Evolutionary conservation across 2,329 filamentous ascomycete species (phyloP).

Genomic region (Penicillium sp.): DNA sequence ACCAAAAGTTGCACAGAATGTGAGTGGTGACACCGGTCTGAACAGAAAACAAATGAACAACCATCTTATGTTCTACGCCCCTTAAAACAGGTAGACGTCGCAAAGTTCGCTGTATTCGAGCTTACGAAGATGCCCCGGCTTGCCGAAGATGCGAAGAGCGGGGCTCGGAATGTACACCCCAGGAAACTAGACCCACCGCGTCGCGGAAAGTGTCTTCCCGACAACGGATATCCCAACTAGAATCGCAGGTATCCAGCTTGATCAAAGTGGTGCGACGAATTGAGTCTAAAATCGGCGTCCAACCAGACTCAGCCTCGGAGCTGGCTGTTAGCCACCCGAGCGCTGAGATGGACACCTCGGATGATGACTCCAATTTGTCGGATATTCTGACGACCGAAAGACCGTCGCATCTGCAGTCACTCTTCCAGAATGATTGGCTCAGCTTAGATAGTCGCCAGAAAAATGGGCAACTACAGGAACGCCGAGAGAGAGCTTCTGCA

Average conservation of each 20-base stretch:
- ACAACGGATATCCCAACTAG: background rate
- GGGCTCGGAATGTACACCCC: background rate
- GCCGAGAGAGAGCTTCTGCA: background rate
- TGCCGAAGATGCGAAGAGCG: background rate
- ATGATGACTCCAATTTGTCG: background rate
- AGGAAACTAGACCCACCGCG: background rate
- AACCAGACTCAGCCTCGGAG: background rate
- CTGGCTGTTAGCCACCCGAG: background rate
- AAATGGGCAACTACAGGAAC: background rate
- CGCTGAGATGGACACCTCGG: background rate
- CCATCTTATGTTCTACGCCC: background rate
- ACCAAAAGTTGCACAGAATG: background rate
- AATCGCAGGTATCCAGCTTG: background rate
- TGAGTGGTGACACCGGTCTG: background rate
- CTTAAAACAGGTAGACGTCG: background rate
- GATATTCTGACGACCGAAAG: background rate
- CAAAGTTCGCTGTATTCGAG: background rate
- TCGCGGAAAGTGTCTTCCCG: background rate
- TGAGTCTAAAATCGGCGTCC: background rate
- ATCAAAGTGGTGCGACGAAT: background rate
- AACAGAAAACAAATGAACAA: background rate
- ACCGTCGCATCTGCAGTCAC: background rate
- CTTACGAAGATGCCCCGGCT: background rate
- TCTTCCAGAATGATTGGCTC: background rate
- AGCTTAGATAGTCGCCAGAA: background rate